Conservation (phyloP, 129 eudicot species). For the Cynara cardunculus region DNA sequence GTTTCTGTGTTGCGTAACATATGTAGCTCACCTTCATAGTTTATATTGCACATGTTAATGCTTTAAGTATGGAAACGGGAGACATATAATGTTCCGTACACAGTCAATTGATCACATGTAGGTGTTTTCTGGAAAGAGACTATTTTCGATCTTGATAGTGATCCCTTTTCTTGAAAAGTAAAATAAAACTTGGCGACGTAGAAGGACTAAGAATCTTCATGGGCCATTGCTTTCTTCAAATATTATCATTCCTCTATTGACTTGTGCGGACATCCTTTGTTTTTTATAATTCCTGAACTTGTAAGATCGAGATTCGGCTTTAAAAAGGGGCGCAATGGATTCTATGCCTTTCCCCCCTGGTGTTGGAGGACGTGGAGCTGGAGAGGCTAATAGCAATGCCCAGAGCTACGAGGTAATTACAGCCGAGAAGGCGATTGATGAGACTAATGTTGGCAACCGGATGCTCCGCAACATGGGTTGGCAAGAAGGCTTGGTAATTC, state of each 20-base stretch:
- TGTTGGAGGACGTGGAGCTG: slow-evolving; percentile 84
- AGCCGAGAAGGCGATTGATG: slow-evolving; percentile 89
- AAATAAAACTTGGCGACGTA: neutral
- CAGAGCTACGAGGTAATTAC: slow-evolving; percentile 83
- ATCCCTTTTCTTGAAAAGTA: slow-evolving; percentile 11
- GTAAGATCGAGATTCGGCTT: slow-evolving; percentile 75
- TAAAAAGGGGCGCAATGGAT: slow-evolving; percentile 60
- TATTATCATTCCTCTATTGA: slow-evolving; percentile 38
- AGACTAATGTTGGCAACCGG: slow-evolving; percentile 89
- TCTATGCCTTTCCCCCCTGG: slow-evolving; percentile 99
- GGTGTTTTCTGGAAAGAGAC: neutral
- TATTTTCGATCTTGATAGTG: slow-evolving; percentile 9
- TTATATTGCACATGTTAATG: neutral
- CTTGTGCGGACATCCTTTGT: slow-evolving; percentile 47
- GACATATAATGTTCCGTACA: neutral
- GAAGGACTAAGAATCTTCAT: slow-evolving; percentile 25
- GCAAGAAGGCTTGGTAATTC: slow-evolving; percentile 97
- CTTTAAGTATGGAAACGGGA: neutral
- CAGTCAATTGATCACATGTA: neutral
- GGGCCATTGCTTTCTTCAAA: slow-evolving; percentile 40
- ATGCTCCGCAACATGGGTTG: slow-evolving; percentile 99
- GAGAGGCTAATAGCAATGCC: slow-evolving; percentile 44
- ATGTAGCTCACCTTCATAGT: neutral
- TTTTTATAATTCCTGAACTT: slow-evolving; percentile 33
- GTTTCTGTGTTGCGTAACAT: neutral